Percentiles rank a stretch among this genome's conserved stretches.
Conservation (phyloP, 169 alveolate genomes). For the Cystoisospora suis region DNA sequence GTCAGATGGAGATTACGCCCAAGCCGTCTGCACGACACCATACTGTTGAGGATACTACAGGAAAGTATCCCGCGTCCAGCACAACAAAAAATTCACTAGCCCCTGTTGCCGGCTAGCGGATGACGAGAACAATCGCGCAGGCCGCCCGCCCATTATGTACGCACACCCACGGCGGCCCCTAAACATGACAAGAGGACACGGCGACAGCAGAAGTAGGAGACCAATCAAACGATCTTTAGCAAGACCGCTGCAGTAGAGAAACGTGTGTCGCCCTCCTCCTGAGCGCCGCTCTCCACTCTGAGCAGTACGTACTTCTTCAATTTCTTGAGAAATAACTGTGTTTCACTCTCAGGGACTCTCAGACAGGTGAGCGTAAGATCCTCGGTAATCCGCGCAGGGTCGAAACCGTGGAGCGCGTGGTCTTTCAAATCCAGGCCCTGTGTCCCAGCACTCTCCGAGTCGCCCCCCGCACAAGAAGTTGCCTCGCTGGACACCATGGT, state of each 20-base stretch:
- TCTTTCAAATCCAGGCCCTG: background rate
- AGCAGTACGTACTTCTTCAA: background rate
- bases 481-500: background rate
- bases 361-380: conserved; percentile 3
- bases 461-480: background rate
- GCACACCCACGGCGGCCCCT: no score
- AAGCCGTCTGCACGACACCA: no score
- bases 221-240: background rate
- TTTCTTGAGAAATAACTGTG: background rate
- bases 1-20: no score
- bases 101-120: no score
- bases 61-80: no score
- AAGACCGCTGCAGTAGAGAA: no score
- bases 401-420: background rate
- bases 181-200: no score
- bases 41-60: no score
- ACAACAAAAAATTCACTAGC: no score
- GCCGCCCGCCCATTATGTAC: no score
- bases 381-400: background rate
- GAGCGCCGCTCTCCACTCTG: background rate
- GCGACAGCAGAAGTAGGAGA: background rate
- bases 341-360: background rate
- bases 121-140: no score
- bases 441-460: background rate
- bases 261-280: background rate